These are phyloP conservation scores for Euphrasia confusa DNA, from an alignment of 257 asterid species.

Conservation along the genomic window DNA sequence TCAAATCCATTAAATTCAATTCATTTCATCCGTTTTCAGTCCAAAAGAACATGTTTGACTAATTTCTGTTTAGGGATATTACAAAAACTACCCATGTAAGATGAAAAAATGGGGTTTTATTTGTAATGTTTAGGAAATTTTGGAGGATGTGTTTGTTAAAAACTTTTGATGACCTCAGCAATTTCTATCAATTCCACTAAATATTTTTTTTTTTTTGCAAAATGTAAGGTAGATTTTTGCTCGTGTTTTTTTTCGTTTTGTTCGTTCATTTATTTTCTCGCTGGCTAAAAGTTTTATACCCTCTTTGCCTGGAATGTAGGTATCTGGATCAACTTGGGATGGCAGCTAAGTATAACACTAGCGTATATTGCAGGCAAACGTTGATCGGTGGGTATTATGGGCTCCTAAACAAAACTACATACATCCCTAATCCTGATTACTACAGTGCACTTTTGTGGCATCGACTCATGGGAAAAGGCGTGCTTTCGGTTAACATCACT, in stretches of 20 bases:
- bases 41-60: background rate
- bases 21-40: too few relatives aligned
- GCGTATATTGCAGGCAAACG: background rate
- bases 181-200: too few relatives aligned
- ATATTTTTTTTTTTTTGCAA: too few relatives aligned
- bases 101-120: too few relatives aligned
- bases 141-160: too few relatives aligned
- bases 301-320: background rate
- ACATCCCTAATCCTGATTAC: background rate
- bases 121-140: too few relatives aligned
- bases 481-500: background rate
- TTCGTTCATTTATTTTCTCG: too few relatives aligned
- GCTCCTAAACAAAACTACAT: background rate
- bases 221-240: too few relatives aligned
- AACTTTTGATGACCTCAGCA: too few relatives aligned
- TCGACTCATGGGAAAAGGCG: background rate
- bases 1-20: too few relatives aligned
- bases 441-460: background rate
- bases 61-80: background rate
- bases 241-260: too few relatives aligned
- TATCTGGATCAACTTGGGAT: background rate
- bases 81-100: background rate
- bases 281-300: too few relatives aligned
- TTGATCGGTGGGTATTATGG: background rate
- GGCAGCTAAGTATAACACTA: background rate